Conservation (phyloP, 306 rosid genomes). For the Cicer bijugum region DNA sequence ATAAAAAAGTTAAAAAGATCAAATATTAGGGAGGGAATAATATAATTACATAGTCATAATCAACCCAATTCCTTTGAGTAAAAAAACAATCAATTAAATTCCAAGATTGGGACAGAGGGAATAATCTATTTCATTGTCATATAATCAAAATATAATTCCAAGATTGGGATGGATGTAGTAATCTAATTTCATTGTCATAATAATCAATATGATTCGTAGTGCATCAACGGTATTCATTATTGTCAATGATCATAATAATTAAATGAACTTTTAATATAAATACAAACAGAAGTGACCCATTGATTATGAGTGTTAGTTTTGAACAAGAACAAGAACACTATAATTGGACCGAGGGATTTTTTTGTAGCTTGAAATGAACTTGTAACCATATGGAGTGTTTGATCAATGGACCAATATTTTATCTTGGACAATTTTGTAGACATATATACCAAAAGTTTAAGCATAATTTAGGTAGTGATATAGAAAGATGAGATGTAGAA, state of each 20-base stretch:
- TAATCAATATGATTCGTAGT: not conserved
- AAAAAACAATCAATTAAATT: too few relatives aligned
- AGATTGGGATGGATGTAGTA: too few relatives aligned
- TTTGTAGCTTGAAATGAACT: not conserved
- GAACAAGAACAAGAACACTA: conserved; percentile 4
- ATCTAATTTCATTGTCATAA: not conserved
- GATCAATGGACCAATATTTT: not conserved
- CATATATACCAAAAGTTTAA: not conserved
- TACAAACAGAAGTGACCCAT: conserved; percentile 11
- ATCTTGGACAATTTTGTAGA: conserved; percentile 1
- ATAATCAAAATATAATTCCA: too few relatives aligned
- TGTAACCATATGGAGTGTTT: not conserved
- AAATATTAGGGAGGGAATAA: too few relatives aligned
- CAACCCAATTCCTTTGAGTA: too few relatives aligned
- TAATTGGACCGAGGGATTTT: not conserved
- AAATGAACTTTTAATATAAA: not conserved
- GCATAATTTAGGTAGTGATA: conserved; percentile 1
- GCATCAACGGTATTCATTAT: not conserved
- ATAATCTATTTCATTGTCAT: too few relatives aligned
- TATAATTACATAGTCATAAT: too few relatives aligned
- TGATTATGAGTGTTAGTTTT: conserved; percentile 3
- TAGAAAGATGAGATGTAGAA: not conserved
- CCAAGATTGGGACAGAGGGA: too few relatives aligned
- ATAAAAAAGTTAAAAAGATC: too few relatives aligned
- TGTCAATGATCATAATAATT: not conserved